These are phyloP conservation scores for Neurospora sp. DNA, from an alignment of 495 filamentous ascomycete genomes.

Conservation along the genomic window DNA sequence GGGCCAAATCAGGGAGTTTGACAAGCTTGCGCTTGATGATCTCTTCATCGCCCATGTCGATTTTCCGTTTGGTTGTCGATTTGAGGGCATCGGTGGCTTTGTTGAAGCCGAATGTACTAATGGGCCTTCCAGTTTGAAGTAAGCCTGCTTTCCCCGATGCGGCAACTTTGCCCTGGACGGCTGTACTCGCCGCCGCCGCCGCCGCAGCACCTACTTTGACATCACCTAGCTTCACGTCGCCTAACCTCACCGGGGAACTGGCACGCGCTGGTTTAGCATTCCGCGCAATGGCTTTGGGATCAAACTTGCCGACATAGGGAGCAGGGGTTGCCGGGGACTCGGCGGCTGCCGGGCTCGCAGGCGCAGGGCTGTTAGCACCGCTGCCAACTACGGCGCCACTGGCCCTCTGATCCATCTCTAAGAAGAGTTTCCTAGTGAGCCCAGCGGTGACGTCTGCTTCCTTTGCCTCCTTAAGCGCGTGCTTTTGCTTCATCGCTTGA, in stretches of 20 bases:
- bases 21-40: conserved; percentile 75
- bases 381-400: conserved; percentile 33
- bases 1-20: conserved; percentile 67
- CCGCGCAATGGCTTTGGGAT: conserved; percentile 77
- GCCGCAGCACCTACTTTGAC: conserved; percentile 16
- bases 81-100: conserved; percentile 61
- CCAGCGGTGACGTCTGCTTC: conserved; percentile 57
- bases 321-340: conserved; percentile 30
- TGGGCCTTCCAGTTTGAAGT: conserved; percentile 30
- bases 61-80: conserved; percentile 53
- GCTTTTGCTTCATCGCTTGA: conserved; percentile 87
- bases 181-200: background rate
- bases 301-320: conserved; percentile 72
- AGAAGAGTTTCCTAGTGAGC: conserved; percentile 55
- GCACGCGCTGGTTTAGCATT: conserved; percentile 49
- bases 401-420: conserved; percentile 67
- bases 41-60: conserved; percentile 85
- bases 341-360: conserved; percentile 44
- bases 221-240: conserved; percentile 22
- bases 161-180: conserved; percentile 2
- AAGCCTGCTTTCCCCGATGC: conserved; percentile 8
- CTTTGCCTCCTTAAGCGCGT: conserved; percentile 68
- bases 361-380: conserved; percentile 38
- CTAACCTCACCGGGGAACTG: conserved; percentile 28
- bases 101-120: conserved; percentile 76